Evolutionary conservation across 306 rosid species (phyloP).

Genomic region (Gillenia trifoliata): DNA sequence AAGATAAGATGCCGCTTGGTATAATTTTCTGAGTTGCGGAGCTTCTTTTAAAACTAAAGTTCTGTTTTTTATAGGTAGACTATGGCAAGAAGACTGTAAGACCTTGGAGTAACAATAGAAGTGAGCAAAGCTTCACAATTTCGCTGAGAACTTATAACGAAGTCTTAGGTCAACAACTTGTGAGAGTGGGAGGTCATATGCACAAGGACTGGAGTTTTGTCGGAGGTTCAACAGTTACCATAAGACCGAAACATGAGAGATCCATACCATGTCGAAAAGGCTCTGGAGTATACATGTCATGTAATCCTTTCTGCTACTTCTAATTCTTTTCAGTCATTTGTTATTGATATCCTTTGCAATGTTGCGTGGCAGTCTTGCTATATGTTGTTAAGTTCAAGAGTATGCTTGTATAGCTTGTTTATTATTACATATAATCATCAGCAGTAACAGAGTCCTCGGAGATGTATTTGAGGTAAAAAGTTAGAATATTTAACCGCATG

Average conservation of each 20-base stretch:
- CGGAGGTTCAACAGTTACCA: constrained; percentile 59
- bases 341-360: background rate
- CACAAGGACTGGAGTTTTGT: constrained; percentile 66
- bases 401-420: background rate
- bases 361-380: background rate
- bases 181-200: constrained; percentile 19
- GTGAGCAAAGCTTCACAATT: constrained; percentile 26
- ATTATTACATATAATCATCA: no score
- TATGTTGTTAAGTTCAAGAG: background rate
- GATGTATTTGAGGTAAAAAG: background rate
- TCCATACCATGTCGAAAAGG: constrained; percentile 30
- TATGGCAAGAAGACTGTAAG: constrained; percentile 38
- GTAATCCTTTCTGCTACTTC: constrained; percentile 39
- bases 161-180: constrained; percentile 23
- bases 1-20: no score
- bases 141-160: constrained; percentile 32
- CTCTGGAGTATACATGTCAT: constrained; percentile 54
- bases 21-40: background rate
- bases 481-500: background rate
- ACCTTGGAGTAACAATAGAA: constrained; percentile 26
- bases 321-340: background rate
- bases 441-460: background rate
- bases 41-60: constrained; percentile 9
- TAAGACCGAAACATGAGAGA: constrained; percentile 47
- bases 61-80: constrained; percentile 35